Base-by-base conservation (phyloP, 2,329 filamentous ascomycete genomes). In the Periconia digitata region DNA sequence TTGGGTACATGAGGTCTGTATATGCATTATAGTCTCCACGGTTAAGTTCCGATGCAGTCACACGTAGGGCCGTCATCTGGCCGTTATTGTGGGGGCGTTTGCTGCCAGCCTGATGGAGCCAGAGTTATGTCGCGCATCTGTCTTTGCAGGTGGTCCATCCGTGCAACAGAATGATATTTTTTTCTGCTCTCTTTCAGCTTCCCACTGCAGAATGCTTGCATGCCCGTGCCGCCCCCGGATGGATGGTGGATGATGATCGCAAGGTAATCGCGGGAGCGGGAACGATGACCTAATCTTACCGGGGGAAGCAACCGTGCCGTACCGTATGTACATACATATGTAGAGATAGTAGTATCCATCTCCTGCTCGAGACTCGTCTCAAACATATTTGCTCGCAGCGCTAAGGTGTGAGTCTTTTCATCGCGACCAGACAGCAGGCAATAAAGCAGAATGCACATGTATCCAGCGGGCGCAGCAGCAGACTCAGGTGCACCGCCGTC, bases 211-310 rank as follows among this genome's bases (percentile, higher is more conserved):
- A 7, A 27, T 6, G 24, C 24, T 32, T 10, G n/a, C n/a, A 13
- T 32, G 27, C 27, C 27, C n/a, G 27, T 32, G 27, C 27, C 4
- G 41, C 29, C 45, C 43, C 38, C 34, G 39, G 23, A 44, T n/a
- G n/a, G n/a, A n/a, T n/a, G n/a, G n/a, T n/a, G n/a, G n/a, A n/a
- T n/a, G n/a, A n/a, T n/a, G n/a, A n/a, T n/a, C n/a, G n/a, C n/a
- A n/a, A 32, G 8, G 27, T 15, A 32, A 32, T 10, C 27, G 24
- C 24, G 27, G 10, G 27, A 32, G 36, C 32, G 49, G 51, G 40
- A 46, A 50, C 58, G 55, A 55, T 64, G 60, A 64, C 59, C 58
- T 59, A 62, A 63, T 60, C 59, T 58, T 29, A 43, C 13, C 17
- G 27, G 4, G 3, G 5, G 27, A 12, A 32, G 8, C 12, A 32